Base-by-base conservation (phyloP, 768 basidiomycete genomes). In the Mycena rosella region DNA sequence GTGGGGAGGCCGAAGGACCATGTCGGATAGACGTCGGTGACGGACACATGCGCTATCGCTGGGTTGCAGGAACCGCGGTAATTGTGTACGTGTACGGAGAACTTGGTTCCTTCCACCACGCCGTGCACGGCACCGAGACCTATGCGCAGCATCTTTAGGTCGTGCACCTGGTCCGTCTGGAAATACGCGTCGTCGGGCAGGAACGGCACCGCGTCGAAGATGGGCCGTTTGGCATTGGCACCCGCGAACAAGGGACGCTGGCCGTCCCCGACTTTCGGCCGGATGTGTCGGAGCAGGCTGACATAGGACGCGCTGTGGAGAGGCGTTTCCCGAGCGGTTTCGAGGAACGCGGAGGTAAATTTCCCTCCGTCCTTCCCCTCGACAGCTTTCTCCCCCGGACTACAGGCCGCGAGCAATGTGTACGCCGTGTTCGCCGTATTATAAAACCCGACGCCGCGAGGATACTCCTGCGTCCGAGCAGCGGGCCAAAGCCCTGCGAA, bases 331-430 rank as follows among this genome's bases (percentile, higher is more conserved):
- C 83, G 77, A 53, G 81, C 83, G 22, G 84, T 79, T 30, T 83
- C 78, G 22, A 92, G 77, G 38, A 92, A 81, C n/a, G 81, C 80
- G 47, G 76, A 78, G 5, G 91, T 92, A 72, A 92, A 88, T 67
- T 79, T 81, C 2, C 91, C 91, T 10, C 90, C 90, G 36, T 85
- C 83, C 70, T 89, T 90, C 62, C 84, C 85, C 71, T 92, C 91
- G 11, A 79, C 74, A 15, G 91, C 91, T 59, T 82, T 82, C 66
- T 86, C 86, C 5, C 83, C 88, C 8, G 84, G 78, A 26, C 81
- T 78, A 68, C 88, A 89, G 5, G 90, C 91, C 27, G 87, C 83
- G 22, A 93, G 80, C 38, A 89, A 78, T 27, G 84, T 81, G 73
- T 92, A 87, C 0, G 86, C 80, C 44, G 78, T 72, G 29, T 74